phyloP scores from a whole-genome alignment of 2,329 filamentous ascomycete species.

The Phyllosticta paracitricarpa region DNA sequence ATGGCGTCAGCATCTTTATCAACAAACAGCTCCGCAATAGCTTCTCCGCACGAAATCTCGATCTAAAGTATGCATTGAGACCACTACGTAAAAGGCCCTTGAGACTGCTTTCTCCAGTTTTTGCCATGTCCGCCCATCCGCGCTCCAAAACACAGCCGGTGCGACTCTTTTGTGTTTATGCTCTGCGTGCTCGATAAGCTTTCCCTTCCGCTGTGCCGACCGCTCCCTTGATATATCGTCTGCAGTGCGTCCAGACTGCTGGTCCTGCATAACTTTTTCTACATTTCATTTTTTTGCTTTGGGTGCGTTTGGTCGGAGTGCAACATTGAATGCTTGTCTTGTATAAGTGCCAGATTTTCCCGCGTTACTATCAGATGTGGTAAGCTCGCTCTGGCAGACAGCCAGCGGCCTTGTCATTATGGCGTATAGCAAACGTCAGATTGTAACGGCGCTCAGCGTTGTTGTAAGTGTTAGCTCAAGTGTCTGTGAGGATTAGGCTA shows the following conservation, averaged over 20 bases:
- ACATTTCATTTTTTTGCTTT: background rate
- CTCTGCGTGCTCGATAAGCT: background rate
- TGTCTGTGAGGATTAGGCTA: background rate
- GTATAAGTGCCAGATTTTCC: background rate
- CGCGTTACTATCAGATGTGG: no score
- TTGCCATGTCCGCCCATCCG: background rate
- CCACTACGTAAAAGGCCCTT: background rate
- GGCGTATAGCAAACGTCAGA: constrained; percentile 3
- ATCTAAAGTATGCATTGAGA: background rate
- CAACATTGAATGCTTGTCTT: background rate
- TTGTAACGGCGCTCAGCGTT: constrained; percentile 6
- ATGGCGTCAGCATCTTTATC: background rate
- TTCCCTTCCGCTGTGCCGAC: background rate
- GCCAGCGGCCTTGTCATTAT: background rate
- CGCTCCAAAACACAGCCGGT: background rate
- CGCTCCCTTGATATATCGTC: background rate
- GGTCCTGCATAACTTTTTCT: background rate
- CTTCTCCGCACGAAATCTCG: background rate
- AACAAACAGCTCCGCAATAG: background rate
- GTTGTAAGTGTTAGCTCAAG: background rate
- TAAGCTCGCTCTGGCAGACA: background rate
- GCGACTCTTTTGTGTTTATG: background rate
- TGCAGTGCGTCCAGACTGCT: background rate
- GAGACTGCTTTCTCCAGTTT: background rate
- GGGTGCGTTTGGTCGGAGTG: background rate